Percentiles rank a stretch among this genome's conserved stretches.
phyloP scores from a whole-genome alignment of 2,329 filamentous ascomycete species.

The Pezicula carpinea region DNA sequence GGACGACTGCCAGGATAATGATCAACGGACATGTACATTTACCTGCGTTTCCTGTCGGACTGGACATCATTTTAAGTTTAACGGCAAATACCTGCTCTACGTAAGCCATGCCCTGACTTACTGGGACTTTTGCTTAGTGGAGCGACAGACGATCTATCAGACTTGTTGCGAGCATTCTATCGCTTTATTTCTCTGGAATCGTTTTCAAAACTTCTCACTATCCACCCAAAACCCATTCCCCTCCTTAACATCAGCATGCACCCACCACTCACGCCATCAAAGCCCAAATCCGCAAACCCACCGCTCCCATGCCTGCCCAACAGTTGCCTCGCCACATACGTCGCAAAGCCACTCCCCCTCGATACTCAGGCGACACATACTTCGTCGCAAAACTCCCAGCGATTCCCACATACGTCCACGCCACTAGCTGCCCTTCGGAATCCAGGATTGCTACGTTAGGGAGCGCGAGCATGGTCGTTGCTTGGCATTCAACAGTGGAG shows the following conservation, averaged over 20 bases:
- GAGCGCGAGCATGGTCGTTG: constrained; percentile 16
- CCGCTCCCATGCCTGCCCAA: constrained; percentile 14
- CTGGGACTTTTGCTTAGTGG: too few species aligned
- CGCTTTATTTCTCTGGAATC: too few species aligned
- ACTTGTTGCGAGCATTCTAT: too few species aligned
- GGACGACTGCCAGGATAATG: too few species aligned
- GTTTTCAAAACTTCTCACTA: constrained; percentile 10
- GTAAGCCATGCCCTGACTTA: too few species aligned
- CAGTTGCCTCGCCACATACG: constrained; percentile 17
- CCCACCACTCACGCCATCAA: constrained; percentile 23
- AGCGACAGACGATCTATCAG: too few species aligned
- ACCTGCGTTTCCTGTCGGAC: too few species aligned
- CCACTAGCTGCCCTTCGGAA: constrained; percentile 12
- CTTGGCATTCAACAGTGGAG: constrained; percentile 20
- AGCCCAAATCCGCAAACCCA: constrained; percentile 21
- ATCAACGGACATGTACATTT: too few species aligned
- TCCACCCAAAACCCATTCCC: constrained; percentile 25
- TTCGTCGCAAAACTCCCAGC: constrained; percentile 25
- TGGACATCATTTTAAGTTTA: too few species aligned
- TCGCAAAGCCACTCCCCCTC: constrained; percentile 24
- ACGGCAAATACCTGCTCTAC: too few species aligned
- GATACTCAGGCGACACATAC: constrained; percentile 23
- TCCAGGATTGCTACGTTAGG: constrained; percentile 22
- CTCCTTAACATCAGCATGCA: constrained; percentile 25
- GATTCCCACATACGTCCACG: constrained; percentile 26